phyloP scores from a whole-genome alignment of 805 yeast species.

The Lipomyces anomalus region DNA sequence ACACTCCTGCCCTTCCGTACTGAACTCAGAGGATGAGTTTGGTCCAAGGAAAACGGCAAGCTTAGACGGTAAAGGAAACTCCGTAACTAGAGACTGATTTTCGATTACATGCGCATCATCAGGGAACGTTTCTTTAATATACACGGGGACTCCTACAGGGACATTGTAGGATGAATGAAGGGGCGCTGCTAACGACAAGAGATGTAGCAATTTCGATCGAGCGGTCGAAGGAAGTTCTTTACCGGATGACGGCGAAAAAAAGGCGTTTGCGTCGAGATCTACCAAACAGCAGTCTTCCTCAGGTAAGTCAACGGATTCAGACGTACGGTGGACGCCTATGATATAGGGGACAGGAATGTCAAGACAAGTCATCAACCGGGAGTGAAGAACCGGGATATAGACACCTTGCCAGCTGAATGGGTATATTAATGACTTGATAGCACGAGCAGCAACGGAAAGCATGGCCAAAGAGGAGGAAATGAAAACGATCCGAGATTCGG shows the following conservation, averaged over 20 bases:
- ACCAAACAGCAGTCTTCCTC: constrained; percentile 18
- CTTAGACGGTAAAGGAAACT: constrained; percentile 4
- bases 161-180: constrained; percentile 13
- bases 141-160: constrained; percentile 16
- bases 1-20: constrained; percentile 1
- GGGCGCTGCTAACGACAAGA: constrained; percentile 14
- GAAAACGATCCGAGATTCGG: constrained; percentile 19
- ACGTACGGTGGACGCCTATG: constrained; percentile 17
- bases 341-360: constrained; percentile 25
- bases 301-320: neutral
- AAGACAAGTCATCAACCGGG: constrained; percentile 18
- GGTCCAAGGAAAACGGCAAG: constrained; percentile 2
- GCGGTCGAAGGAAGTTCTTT: constrained; percentile 14
- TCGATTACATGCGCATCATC: neutral
- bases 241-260: constrained; percentile 5
- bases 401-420: constrained; percentile 23
- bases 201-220: constrained; percentile 11
- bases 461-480: constrained; percentile 15
- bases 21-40: constrained; percentile 8
- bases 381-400: constrained; percentile 21
- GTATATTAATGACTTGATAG: constrained; percentile 13
- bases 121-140: constrained; percentile 17
- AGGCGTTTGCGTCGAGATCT: constrained; percentile 17
- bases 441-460: constrained; percentile 16
- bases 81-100: neutral